Conservation (phyloP, 2,329 filamentous ascomycete genomes). For the Diaporthe vexans region DNA sequence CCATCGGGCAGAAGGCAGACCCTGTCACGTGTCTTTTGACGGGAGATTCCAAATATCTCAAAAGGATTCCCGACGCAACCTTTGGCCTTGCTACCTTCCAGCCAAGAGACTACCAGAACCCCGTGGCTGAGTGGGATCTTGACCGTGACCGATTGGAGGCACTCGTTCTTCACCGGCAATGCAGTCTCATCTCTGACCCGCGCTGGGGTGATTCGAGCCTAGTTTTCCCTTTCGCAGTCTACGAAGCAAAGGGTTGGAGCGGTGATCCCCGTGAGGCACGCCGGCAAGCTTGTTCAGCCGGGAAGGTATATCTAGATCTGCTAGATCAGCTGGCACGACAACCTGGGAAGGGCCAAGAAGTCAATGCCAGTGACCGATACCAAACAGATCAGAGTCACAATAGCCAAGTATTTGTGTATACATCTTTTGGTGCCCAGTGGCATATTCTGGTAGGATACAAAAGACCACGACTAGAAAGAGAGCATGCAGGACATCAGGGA, state of each 20-base stretch:
- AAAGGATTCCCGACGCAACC: conserved; percentile 1
- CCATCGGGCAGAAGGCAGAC: not conserved
- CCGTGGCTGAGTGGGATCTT: not conserved
- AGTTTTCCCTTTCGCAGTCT: not conserved
- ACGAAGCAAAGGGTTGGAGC: not conserved
- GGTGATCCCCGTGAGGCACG: not conserved
- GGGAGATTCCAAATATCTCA: not conserved
- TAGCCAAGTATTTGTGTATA: not conserved
- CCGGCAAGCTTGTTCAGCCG: not conserved
- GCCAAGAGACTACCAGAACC: conserved; percentile 2
- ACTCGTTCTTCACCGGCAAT: not conserved
- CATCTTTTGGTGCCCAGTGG: not conserved
- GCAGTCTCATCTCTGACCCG: not conserved
- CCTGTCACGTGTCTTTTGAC: not conserved
- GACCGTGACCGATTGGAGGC: not conserved
- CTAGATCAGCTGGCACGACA: not conserved
- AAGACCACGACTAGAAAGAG: not conserved
- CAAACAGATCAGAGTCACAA: not conserved
- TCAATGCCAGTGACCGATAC: not conserved
- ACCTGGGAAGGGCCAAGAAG: not conserved
- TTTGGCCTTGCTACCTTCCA: not conserved
- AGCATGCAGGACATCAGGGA: not conserved
- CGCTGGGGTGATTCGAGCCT: not conserved
- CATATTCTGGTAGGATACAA: not conserved
- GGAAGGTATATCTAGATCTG: not conserved